These are phyloP conservation scores for Astrothelium macrocarpum DNA, from an alignment of 495 filamentous ascomycete species.

Conservation along the genomic window DNA sequence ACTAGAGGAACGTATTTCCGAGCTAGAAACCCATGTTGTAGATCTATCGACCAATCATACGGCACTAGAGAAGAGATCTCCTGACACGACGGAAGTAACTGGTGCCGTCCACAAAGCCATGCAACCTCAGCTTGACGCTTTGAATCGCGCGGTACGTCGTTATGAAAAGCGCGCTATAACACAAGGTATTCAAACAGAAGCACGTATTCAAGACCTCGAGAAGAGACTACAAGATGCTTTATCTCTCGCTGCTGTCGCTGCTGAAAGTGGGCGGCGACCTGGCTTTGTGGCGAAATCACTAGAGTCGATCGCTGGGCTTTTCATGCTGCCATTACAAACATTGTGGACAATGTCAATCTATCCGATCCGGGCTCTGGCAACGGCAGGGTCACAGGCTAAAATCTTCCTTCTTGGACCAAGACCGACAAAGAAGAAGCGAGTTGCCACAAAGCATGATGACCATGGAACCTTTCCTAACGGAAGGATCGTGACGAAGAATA, in stretches of 20 bases:
- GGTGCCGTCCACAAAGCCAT: conserved; percentile 53
- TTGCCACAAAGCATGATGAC: neutral
- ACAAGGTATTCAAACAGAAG: conserved; percentile 62
- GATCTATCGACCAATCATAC: conserved; percentile 28
- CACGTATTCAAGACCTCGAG: conserved; percentile 60
- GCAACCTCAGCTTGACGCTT: conserved; percentile 75
- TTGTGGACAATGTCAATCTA: conserved; percentile 13
- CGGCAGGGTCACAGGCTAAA: neutral
- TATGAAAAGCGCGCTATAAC: conserved; percentile 83
- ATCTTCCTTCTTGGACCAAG: neutral
- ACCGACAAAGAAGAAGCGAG: neutral
- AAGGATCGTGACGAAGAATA: neutral
- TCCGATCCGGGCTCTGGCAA: conserved; percentile 13
- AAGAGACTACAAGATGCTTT: conserved; percentile 64
- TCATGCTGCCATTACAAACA: conserved; percentile 22
- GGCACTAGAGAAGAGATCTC: conserved; percentile 13
- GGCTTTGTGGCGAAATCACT: conserved; percentile 15
- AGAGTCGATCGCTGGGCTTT: conserved; percentile 9
- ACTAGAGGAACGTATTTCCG: conserved; percentile 54
- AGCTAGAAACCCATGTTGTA: conserved; percentile 54
- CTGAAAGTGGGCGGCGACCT: conserved; percentile 37
- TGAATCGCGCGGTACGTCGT: conserved; percentile 82
- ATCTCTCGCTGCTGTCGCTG: conserved; percentile 63
- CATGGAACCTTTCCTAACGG: neutral
- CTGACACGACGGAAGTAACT: conserved; percentile 41